Evolutionary conservation across 129 eudicot species (phyloP), one percentile per base, ranked within the genome.

Genomic region (Escallonia rubra): DNA sequence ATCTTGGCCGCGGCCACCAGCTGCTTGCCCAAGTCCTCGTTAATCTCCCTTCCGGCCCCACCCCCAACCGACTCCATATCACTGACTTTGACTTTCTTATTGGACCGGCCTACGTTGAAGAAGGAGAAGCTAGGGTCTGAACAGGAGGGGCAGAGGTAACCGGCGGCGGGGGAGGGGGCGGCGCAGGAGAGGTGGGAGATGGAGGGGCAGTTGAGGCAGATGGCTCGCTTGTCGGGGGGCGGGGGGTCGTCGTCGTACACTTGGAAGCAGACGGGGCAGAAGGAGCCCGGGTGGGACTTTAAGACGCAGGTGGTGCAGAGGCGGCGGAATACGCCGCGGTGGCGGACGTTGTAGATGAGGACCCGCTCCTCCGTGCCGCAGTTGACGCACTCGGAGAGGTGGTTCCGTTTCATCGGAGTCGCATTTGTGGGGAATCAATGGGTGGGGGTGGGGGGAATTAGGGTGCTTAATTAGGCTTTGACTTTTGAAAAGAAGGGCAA

Each of bases 291-390:
- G 67, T 78, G 71, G 66, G n/a, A 39, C 44, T 54, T 55, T 41
- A 78, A 59, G 40, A 78, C 67, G 65, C 83, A 78, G 5, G 71
- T 40, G 51, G 83, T 78, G 71, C 83, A 78, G 66, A 78, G 79
- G 9, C 45, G 73, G 44, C 60, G 74, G 67, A 10, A 58, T 7
- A 10, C n/a, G 54, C 80, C 57, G 10, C 49, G 52, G 81, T 63
- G 44, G 4, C 42, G 63, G 82, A 71, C 64, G 65, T 39, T 55
- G 65, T 72, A 69, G 15, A 74, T 76, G 47, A 55, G 4, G 7
- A 55, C 10, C 59, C 43, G 71, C 2, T 72, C 62, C 6, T 41
- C 3, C 6, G 76, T 44, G 34, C 46, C 39, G 59, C 61, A 54
- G 51, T 38, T 7, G 43, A 8, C 10, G 44, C 62, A 58, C 10